Evolutionary conservation across 2,329 filamentous ascomycete genomes (phyloP).

Genomic region (Cercospora sp.): DNA sequence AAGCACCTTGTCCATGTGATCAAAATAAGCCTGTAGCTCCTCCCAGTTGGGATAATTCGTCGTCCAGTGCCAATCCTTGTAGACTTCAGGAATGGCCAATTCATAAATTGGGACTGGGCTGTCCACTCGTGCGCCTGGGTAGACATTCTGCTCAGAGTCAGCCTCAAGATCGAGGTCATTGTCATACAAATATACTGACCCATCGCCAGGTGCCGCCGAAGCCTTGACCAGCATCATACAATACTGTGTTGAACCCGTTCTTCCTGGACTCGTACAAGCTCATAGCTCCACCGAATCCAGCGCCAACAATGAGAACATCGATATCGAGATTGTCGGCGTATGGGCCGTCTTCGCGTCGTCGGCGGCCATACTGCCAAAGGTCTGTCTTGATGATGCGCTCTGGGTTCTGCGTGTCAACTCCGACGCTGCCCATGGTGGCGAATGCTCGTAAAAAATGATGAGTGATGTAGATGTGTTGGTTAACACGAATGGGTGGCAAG

Average conservation of each 20-base stretch:
- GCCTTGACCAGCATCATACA: constrained; percentile 38
- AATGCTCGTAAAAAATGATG: neutral
- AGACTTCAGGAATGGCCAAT: constrained; percentile 47
- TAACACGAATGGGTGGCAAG: neutral
- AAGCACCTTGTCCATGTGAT: constrained; percentile 58
- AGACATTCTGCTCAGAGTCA: constrained; percentile 28
- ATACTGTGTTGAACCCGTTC: constrained; percentile 30
- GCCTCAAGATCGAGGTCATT: no score
- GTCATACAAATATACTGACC: constrained; percentile 12
- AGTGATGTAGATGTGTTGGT: neutral
- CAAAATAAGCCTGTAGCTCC: constrained; percentile 60
- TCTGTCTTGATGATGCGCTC: constrained; percentile 33
- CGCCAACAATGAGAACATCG: constrained; percentile 41
- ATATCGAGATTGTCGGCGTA: constrained; percentile 36
- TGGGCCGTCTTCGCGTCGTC: constrained; percentile 25
- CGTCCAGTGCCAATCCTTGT: constrained; percentile 57
- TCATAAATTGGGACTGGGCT: constrained; percentile 38
- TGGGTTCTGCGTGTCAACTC: constrained; percentile 22
- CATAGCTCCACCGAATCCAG: constrained; percentile 48
- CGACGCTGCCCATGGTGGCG: constrained; percentile 26
- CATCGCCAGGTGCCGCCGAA: constrained; percentile 41
- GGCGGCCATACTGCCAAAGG: constrained; percentile 28
- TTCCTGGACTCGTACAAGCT: constrained; percentile 45
- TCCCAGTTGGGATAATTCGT: constrained; percentile 37
- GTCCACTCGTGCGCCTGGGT: constrained; percentile 49